Base-by-base conservation (phyloP, 768 basidiomycete species). In the Boletus rufocinnamomeus region DNA sequence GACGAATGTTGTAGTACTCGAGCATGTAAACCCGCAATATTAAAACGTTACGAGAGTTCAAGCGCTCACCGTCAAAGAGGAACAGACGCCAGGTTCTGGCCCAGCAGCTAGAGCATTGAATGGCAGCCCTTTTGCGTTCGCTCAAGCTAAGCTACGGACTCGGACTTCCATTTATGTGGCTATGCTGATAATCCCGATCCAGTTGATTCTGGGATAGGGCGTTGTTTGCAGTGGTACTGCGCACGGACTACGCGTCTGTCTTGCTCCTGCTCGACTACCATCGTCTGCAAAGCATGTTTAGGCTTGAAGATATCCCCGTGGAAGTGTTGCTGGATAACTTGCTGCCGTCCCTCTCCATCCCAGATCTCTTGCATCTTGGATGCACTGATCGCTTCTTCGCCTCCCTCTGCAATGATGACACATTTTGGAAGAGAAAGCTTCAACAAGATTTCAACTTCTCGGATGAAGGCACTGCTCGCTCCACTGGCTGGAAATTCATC, bases 311-410 rank as follows among this genome's bases (percentile, higher is more conserved):
- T 54, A 65, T 94, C 17, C 93, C 93, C 3, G 69, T 87, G 27
- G 93, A 95, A 70, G 76, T 93, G n/a, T 70, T 93, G 32, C 72
- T 91, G 25, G 92, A 95, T 70, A 82, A 88, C 61, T 59, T 95
- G 5, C 74, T 91, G 7, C 85, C 87, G 23, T 65, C 72, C 10
- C 74, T 93, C 30, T 72, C 80, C 11, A 69, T 84, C 30, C 63
- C 68, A 14, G 86, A 87, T 69, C 74, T 95, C 23, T 72, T 86
- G 4, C 74, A 74, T 44, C 78, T 96, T 9, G 79, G 80, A 5
- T 73, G 72, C n/a, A 87, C 88, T 1, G 87, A 80, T 73, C 86
- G 80, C 63, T 80, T 81, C 69, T 89, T 93, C 66, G 79, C 83
- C 47, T 61, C 72, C 14, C 64, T 89, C 27, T 83, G 82, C 66